Conservation (phyloP, 179 eudicot genomes). For the Beta corolliflora region DNA sequence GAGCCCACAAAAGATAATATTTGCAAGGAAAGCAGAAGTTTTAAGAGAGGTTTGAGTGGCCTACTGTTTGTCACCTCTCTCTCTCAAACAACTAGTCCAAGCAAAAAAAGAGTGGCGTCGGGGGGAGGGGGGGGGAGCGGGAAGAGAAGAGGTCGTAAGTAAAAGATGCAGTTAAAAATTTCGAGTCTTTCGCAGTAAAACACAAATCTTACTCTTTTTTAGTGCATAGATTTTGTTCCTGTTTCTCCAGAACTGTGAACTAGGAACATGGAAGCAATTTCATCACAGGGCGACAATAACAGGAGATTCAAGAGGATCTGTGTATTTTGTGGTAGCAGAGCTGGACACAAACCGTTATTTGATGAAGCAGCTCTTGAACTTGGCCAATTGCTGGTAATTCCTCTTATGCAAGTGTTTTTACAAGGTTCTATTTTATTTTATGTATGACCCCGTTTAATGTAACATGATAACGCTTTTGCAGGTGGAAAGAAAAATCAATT, state of each 20-base stretch:
- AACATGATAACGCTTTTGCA: slow-evolving; percentile 15
- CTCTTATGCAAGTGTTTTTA: neutral
- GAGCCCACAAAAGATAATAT: neutral
- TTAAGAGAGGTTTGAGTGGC: neutral
- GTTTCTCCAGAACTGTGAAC: neutral
- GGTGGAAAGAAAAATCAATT: slow-evolving; percentile 60
- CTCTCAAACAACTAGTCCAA: neutral
- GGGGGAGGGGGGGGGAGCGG: neutral
- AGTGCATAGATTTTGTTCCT: neutral
- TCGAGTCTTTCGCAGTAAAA: neutral
- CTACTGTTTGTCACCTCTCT: neutral
- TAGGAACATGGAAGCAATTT: neutral
- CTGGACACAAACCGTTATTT: slow-evolving; percentile 39
- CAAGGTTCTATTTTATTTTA: neutral
- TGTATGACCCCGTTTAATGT: neutral
- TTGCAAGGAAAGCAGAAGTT: neutral
- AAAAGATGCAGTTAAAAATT: neutral
- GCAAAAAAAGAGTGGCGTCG: neutral
- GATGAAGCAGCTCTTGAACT: slow-evolving; percentile 57
- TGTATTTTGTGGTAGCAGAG: slow-evolving; percentile 71
- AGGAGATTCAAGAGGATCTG: slow-evolving; percentile 55
- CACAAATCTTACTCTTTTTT: neutral
- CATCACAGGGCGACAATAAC: neutral
- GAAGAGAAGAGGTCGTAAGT: neutral
- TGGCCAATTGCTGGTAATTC: slow-evolving; percentile 59